Conservation (phyloP, 495 filamentous ascomycete species). For the Clohesyomyces aquaticus region DNA sequence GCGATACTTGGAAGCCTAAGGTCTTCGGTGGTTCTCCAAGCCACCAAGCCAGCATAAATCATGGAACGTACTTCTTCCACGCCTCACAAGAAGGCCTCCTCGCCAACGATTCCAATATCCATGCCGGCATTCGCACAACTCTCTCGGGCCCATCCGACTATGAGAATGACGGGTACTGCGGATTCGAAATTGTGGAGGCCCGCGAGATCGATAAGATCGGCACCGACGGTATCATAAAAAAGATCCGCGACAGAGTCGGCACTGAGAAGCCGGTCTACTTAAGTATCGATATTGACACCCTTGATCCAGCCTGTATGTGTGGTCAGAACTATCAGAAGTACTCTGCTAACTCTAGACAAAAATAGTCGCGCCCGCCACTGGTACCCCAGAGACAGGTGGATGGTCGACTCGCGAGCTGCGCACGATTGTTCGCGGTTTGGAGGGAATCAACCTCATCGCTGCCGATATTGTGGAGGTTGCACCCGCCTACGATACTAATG, state of each 20-base stretch:
- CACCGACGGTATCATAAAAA: constrained; percentile 69
- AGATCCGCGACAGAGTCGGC: constrained; percentile 74
- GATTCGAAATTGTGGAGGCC: constrained; percentile 80
- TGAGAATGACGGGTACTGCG: constrained; percentile 80
- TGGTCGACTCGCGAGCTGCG: constrained; percentile 82
- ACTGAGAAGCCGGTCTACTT: constrained; percentile 75
- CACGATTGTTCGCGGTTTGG: constrained; percentile 72
- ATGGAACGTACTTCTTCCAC: constrained; percentile 82
- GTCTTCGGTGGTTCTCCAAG: constrained; percentile 72
- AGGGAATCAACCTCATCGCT: constrained; percentile 75
- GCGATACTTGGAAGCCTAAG: constrained; percentile 64
- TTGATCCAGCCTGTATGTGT: constrained; percentile 76
- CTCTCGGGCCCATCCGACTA: constrained; percentile 73
- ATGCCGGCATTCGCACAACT: constrained; percentile 82
- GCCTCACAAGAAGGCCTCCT: constrained; percentile 72
- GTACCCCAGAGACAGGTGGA: constrained; percentile 84
- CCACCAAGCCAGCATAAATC: constrained; percentile 71
- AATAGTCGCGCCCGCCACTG: constrained; percentile 75
- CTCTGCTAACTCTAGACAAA: not conserved
- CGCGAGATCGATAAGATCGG: constrained; percentile 80
- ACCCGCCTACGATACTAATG: constrained; percentile 81
- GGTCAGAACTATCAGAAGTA: not conserved
- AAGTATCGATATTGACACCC: constrained; percentile 84
- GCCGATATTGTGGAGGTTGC: constrained; percentile 87
- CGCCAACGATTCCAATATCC: constrained; percentile 80